A percentile compares a stretch with the other conserved stretches of the same genome.
Conservation (phyloP, 768 basidiomycete species). For the Agrocybe praecox region DNA sequence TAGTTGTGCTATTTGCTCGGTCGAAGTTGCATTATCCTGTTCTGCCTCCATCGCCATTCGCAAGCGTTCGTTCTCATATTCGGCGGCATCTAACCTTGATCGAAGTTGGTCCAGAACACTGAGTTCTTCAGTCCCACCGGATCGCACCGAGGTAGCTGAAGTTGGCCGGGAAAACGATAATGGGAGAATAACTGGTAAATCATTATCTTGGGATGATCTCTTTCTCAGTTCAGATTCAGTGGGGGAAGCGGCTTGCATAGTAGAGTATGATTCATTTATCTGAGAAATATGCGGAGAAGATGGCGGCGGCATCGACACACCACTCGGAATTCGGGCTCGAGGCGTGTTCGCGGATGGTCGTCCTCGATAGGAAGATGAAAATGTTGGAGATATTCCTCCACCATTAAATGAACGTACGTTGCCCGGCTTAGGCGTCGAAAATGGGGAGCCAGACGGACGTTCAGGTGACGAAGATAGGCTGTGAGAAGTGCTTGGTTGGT, state of each 20-base stretch:
- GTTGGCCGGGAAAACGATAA: constrained; percentile 35
- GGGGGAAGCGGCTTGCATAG: neutral
- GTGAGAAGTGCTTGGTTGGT: constrained; percentile 35
- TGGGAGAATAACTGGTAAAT: neutral
- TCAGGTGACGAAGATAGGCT: constrained; percentile 37
- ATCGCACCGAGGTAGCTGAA: constrained; percentile 39
- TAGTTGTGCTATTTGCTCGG: constrained; percentile 31
- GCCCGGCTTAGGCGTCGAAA: constrained; percentile 67
- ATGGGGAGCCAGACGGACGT: constrained; percentile 61
- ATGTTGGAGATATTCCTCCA: constrained; percentile 33
- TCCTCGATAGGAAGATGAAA: constrained; percentile 30
- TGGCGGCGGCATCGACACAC: constrained; percentile 83
- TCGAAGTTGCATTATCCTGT: constrained; percentile 43
- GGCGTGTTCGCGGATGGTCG: constrained; percentile 56
- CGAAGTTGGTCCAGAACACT: constrained; percentile 42
- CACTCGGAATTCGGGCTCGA: constrained; percentile 68
- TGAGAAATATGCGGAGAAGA: constrained; percentile 50
- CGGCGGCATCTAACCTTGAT: constrained; percentile 59
- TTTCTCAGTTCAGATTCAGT: constrained; percentile 28
- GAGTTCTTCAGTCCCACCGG: constrained; percentile 35
- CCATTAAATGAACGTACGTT: constrained; percentile 24
- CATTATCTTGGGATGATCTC: constrained; percentile 1
- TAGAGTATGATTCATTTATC: neutral
- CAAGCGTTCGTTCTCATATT: constrained; percentile 71
- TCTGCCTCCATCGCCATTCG: constrained; percentile 32